Percentiles rank a stretch among this genome's conserved stretches.
These are phyloP conservation scores for Xylariales sp. DNA, from an alignment of 2,329 filamentous ascomycete species.

Conservation along the genomic window DNA sequence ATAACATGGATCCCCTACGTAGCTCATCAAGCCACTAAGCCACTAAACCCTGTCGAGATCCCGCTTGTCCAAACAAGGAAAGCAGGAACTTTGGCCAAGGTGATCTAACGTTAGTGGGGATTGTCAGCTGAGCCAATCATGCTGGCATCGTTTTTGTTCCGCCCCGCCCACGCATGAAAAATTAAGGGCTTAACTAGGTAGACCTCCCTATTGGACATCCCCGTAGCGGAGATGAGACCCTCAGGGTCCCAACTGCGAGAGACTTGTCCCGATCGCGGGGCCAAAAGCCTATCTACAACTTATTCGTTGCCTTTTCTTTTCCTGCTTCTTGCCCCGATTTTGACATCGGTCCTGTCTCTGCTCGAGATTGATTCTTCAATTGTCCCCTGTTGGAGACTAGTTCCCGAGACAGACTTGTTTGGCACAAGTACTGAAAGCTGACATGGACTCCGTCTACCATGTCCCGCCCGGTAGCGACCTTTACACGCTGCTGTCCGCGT, in stretches of 20 bases:
- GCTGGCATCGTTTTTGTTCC: too few relatives aligned
- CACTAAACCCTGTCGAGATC: neutral
- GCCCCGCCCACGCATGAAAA: too few relatives aligned
- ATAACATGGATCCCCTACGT: too few relatives aligned
- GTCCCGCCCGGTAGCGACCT: neutral
- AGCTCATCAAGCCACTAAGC: neutral
- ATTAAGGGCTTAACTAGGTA: too few relatives aligned
- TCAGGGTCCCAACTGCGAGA: neutral
- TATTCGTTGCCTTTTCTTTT: neutral
- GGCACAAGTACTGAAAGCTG: neutral
- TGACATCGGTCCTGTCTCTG: neutral
- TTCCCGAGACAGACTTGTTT: too few relatives aligned
- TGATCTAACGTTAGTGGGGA: too few relatives aligned
- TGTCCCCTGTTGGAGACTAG: too few relatives aligned
- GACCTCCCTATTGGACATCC: too few relatives aligned
- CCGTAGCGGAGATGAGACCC: too few relatives aligned
- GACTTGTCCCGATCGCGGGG: neutral
- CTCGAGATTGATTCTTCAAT: neutral
- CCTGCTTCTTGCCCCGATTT: neutral
- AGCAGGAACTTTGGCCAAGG: conserved; percentile 4
- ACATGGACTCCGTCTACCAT: neutral
- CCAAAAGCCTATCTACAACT: neutral
- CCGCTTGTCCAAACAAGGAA: conserved; percentile 2
- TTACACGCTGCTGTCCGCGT: neutral
- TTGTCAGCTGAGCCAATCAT: neutral